Evolutionary conservation across 768 basidiomycete species (phyloP).

Genomic region (Cantharellus cinnabarinus): DNA sequence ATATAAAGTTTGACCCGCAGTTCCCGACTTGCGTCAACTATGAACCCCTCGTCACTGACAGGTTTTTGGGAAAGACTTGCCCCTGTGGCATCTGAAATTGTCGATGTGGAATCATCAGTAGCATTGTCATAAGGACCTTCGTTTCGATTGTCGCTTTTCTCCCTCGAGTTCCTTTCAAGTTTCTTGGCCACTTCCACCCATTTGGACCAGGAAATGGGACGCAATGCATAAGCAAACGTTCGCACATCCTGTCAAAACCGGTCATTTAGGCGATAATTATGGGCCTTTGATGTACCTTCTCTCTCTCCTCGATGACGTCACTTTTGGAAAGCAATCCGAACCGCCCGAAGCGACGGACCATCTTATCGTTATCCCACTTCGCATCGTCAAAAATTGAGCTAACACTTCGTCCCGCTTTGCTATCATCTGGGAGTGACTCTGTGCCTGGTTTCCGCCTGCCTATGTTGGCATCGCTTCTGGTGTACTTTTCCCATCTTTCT

Average conservation of each 20-base stretch:
- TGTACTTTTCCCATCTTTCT: conserved; percentile 38
- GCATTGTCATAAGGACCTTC: conserved; percentile 1
- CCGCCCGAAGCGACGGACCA: conserved; percentile 56
- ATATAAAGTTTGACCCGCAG: conserved; percentile 51
- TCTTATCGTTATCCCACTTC: conserved; percentile 54
- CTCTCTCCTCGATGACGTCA: conserved; percentile 15
- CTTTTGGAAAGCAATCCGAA: conserved; percentile 25
- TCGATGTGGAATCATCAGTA: conserved; percentile 1
- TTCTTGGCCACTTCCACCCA: conserved; percentile 9
- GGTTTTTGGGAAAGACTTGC: not conserved
- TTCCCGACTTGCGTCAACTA: conserved; percentile 47
- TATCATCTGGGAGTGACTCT: not conserved
- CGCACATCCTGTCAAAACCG: not conserved
- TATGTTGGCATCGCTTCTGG: conserved; percentile 23
- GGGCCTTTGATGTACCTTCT: conserved; percentile 15
- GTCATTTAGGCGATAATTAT: not conserved
- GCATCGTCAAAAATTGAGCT: conserved; percentile 28
- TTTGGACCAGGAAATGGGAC: conserved; percentile 5
- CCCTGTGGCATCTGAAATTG: conserved; percentile 3
- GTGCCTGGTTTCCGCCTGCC: conserved; percentile 15
- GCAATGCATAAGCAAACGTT: conserved; percentile 8
- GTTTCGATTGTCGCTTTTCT: not conserved
- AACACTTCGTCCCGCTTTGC: conserved; percentile 19
- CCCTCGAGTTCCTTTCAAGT: not conserved
- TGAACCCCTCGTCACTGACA: conserved; percentile 21